Evolutionary conservation across 2,329 filamentous ascomycete genomes (phyloP).

Genomic region (Scytalidium lignicola): DNA sequence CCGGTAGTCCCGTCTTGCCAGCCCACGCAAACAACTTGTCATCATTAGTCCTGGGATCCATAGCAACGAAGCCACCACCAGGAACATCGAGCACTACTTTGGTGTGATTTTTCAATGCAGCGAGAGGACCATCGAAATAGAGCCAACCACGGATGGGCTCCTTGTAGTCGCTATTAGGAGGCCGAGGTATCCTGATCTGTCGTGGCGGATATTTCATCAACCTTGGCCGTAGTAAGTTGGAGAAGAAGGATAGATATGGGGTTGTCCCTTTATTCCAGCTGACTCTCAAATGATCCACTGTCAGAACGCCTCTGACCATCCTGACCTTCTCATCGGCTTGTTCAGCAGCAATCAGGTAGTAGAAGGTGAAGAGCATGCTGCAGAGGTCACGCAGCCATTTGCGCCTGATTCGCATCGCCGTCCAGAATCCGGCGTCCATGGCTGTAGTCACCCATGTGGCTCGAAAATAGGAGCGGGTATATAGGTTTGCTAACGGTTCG

Average conservation of each 20-base stretch:
- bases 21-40: slow-evolving; percentile 94
- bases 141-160: slow-evolving; percentile 84
- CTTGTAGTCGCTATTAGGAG: slow-evolving; percentile 71
- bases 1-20: slow-evolving; percentile 77
- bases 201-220: slow-evolving; percentile 78
- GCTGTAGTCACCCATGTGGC: slow-evolving; percentile 96
- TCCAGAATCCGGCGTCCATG: slow-evolving; percentile 96
- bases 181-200: slow-evolving; percentile 77
- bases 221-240: slow-evolving; percentile 68
- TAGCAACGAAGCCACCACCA: slow-evolving; percentile 92
- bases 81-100: slow-evolving; percentile 85
- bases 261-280: slow-evolving; percentile 95
- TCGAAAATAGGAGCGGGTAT: slow-evolving; percentile 86
- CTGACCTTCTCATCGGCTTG: slow-evolving; percentile 95
- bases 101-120: slow-evolving; percentile 68
- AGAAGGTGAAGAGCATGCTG: slow-evolving; percentile 78
- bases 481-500: slow-evolving; percentile 90
- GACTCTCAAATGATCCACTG: slow-evolving; percentile 84
- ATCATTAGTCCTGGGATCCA: slow-evolving; percentile 91
- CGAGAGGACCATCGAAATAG: slow-evolving; percentile 86
- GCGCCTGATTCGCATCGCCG: slow-evolving; percentile 82
- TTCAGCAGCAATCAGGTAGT: slow-evolving; percentile 90
- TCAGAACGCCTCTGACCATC: slow-evolving; percentile 80
- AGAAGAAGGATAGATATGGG: slow-evolving; percentile 73
- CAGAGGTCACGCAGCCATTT: slow-evolving; percentile 79